Evolutionary conservation across 2,329 filamentous ascomycete species (phyloP).

Genomic region (Lecanoromycetidae sp.): DNA sequence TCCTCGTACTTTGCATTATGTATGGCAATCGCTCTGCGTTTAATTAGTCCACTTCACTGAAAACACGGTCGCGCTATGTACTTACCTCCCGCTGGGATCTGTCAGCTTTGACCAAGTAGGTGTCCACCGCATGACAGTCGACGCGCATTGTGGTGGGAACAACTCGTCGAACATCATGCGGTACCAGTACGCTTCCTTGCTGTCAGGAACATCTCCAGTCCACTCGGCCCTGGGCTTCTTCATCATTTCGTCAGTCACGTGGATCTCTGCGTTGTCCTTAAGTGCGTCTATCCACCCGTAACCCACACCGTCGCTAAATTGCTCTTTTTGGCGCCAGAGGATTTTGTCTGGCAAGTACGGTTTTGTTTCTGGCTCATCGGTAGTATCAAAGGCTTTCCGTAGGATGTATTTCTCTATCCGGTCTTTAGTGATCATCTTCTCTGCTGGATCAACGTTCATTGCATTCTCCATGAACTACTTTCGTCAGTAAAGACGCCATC

Average conservation of each 20-base stretch:
- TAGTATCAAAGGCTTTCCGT: conserved; percentile 92
- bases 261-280: conserved; percentile 82
- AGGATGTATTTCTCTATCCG: conserved; percentile 96
- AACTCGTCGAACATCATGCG: conserved; percentile 97
- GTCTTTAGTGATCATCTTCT: conserved; percentile 90
- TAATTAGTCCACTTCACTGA: conserved; percentile 14
- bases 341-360: conserved; percentile 95
- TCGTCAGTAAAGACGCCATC: conserved; percentile 17
- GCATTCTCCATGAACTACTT: conserved; percentile 72
- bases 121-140: conserved; percentile 90
- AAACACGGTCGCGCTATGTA: conserved; percentile 10
- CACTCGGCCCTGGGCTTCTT: conserved; percentile 96
- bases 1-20: conserved; percentile 62
- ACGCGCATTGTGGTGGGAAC: conserved; percentile 83
- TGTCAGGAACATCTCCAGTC: conserved; percentile 84
- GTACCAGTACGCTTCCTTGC: conserved; percentile 99
- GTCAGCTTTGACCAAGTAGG: conserved; percentile 95
- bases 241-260: conserved; percentile 95
- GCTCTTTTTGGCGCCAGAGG: conserved; percentile 97
- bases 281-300: conserved; percentile 98
- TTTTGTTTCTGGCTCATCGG: conserved; percentile 63
- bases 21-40: conserved; percentile 56
- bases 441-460: conserved; percentile 87
- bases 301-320: conserved; percentile 96
- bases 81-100: conserved; percentile 82